Percentiles rank a stretch among this genome's conserved stretches.
phyloP scores from a whole-genome alignment of 306 rosid species.

The Prosopis cineraria region DNA sequence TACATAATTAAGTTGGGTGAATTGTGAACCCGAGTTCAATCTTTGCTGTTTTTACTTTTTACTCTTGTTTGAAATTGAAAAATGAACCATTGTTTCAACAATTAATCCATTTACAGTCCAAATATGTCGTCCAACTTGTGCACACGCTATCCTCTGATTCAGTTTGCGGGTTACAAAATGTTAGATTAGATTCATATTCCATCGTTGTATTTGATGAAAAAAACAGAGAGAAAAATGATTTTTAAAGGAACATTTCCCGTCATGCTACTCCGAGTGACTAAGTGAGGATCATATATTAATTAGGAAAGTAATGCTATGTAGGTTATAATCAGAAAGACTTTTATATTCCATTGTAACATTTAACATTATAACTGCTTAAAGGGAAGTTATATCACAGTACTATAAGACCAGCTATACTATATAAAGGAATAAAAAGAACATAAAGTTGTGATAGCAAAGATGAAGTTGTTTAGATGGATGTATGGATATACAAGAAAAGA shows the following conservation, averaged over 20 bases:
- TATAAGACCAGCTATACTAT: no score
- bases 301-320: not conserved
- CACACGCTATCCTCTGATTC: not conserved
- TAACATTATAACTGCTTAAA: no score
- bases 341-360: not conserved
- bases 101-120: not conserved
- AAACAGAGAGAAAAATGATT: not conserved
- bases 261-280: not conserved
- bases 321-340: not conserved
- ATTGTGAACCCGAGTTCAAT: no score
- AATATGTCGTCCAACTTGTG: not conserved
- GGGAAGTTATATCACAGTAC: no score
- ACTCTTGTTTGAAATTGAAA: no score
- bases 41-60: no score
- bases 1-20: no score
- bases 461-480: no score
- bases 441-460: no score
- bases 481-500: no score
- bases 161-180: not conserved
- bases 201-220: not conserved
- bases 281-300: not conserved
- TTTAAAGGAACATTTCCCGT: not conserved
- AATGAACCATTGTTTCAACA: not conserved
- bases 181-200: not conserved
- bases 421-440: no score